phyloP scores from a whole-genome alignment of 169 alveolate genomes.

The Plasmodium inui region DNA sequence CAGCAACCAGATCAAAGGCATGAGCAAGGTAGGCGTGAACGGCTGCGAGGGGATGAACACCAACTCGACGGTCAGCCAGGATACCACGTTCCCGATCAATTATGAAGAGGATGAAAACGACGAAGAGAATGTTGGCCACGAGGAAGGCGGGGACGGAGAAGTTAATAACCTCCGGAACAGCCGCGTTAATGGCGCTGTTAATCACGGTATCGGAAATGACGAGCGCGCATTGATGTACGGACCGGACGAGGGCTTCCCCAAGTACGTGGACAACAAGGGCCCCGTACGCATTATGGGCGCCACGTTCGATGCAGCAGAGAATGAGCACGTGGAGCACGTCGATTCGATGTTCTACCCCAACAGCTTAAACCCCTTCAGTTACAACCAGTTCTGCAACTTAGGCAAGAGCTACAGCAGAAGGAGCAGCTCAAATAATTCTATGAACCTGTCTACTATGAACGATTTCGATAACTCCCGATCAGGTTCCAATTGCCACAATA shows the following conservation, averaged over 20 bases:
- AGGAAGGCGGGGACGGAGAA: neutral
- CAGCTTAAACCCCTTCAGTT: neutral
- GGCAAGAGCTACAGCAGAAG: neutral
- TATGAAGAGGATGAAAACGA: constrained; percentile 21
- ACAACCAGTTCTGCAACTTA: neutral
- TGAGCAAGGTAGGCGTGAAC: neutral
- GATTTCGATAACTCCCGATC: neutral
- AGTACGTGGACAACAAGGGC: neutral
- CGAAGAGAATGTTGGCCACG: neutral
- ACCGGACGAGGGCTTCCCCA: neutral
- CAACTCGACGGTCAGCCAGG: constrained; percentile 2
- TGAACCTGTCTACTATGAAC: neutral
- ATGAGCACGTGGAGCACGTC: neutral
- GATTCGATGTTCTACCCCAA: neutral
- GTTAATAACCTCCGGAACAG: neutral
- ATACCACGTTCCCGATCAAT: neutral
- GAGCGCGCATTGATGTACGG: neutral
- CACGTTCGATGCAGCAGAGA: neutral
- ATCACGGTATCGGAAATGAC: neutral
- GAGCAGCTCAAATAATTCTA: constrained; percentile 1
- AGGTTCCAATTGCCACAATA: neutral
- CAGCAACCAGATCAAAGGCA: neutral
- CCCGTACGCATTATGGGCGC: neutral
- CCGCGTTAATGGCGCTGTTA: neutral
- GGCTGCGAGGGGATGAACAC: constrained; percentile 20